Percentiles rank a stretch among this genome's conserved stretches.
These are phyloP conservation scores for Leptographium procerum DNA, from an alignment of 2,329 filamentous ascomycete species.

Conservation along the genomic window DNA sequence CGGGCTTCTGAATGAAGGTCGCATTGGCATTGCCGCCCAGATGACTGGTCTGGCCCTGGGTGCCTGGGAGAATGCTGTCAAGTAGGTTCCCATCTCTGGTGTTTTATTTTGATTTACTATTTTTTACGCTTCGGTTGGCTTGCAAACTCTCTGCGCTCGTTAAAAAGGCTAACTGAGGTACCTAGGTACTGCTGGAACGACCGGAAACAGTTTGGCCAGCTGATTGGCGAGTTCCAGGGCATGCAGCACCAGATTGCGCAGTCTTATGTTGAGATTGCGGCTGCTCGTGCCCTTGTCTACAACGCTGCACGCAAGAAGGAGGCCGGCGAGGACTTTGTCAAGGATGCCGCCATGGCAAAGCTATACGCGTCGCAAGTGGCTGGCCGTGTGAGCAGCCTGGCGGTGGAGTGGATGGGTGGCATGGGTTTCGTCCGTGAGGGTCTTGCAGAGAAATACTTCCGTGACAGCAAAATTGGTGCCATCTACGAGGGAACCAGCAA, in stretches of 20 bases:
- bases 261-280: constrained; percentile 85
- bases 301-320: constrained; percentile 98
- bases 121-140: background rate
- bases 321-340: constrained; percentile 87
- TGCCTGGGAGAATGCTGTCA: constrained; percentile 87
- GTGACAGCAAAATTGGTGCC: constrained; percentile 96
- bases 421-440: constrained; percentile 98
- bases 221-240: constrained; percentile 93
- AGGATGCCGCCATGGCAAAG: constrained; percentile 97
- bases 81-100: constrained; percentile 27
- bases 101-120: too few species aligned
- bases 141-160: background rate
- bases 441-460: constrained; percentile 93
- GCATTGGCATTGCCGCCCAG: constrained; percentile 95
- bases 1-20: constrained; percentile 82
- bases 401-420: constrained; percentile 98
- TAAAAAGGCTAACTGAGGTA: background rate
- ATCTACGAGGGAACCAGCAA: constrained; percentile 91
- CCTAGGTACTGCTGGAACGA: constrained; percentile 78
- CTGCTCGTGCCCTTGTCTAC: constrained; percentile 84
- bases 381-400: constrained; percentile 69
- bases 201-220: constrained; percentile 87
- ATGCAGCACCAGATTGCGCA: constrained; percentile 99
- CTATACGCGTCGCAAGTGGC: constrained; percentile 90
- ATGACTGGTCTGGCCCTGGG: constrained; percentile 96